phyloP scores from a whole-genome alignment of 2,329 filamentous ascomycete species.

The Colletotrichum caudatum region DNA sequence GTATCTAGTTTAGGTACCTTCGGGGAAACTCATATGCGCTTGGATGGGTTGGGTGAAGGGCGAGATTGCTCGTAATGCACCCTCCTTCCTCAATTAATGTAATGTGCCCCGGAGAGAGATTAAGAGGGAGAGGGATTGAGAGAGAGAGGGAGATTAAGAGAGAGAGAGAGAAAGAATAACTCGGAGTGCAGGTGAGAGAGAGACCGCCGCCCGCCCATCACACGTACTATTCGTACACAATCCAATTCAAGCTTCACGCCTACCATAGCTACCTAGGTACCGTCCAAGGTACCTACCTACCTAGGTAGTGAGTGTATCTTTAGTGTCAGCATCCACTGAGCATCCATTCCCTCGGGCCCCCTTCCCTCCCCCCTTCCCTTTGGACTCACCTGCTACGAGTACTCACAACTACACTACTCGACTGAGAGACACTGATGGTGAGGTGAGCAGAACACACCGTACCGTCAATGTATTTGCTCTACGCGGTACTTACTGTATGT shows the following conservation, averaged over 20 bases:
- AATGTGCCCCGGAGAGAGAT: slow-evolving; percentile 13
- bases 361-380: slow-evolving; percentile 6
- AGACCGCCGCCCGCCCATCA: slow-evolving; percentile 6
- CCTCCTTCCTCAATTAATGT: slow-evolving; percentile 37
- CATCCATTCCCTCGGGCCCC: slow-evolving; percentile 27
- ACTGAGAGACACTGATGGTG: slow-evolving; percentile 2
- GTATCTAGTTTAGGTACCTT: no score
- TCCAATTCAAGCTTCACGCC: slow-evolving; percentile 24
- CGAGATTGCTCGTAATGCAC: slow-evolving; percentile 41
- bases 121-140: no score
- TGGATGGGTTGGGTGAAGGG: slow-evolving; percentile 40
- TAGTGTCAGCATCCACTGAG: slow-evolving; percentile 30
- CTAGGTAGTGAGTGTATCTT: slow-evolving; percentile 7
- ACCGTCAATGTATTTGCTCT: background rate
- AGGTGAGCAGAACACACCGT: background rate
- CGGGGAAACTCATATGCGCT: slow-evolving; percentile 30
- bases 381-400: slow-evolving; percentile 1
- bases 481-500: background rate
- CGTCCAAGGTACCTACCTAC: no score
- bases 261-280: no score
- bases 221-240: slow-evolving; percentile 27
- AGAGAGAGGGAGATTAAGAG: background rate
- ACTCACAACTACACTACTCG: background rate
- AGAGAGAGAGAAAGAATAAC: background rate
- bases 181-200: background rate